These are phyloP conservation scores for Eutrema salsugineum DNA, from an alignment of 441 rosid species.

Conservation along the genomic window DNA sequence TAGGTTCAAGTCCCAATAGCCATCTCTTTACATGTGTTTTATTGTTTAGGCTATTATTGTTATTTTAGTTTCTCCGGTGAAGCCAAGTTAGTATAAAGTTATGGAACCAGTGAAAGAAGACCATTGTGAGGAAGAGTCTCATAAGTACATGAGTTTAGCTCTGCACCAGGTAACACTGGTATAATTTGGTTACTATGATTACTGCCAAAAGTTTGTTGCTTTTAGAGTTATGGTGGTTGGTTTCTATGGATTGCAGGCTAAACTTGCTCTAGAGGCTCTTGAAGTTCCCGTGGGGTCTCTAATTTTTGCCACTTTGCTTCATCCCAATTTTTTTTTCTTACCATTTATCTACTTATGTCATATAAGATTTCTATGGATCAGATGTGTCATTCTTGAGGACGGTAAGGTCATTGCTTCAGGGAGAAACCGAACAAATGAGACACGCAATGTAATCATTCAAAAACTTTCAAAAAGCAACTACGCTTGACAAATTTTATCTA, in stretches of 20 bases:
- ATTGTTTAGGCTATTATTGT: not conserved
- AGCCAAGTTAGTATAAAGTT: conserved; percentile 6
- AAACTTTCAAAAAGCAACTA: not conserved
- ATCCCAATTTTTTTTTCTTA: not conserved
- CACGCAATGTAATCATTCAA: conserved; percentile 59
- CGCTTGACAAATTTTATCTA: too few species aligned
- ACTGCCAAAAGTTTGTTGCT: not conserved
- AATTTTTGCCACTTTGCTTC: not conserved
- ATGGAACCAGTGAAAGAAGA: conserved; percentile 35
- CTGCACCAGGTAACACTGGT: conserved; percentile 45
- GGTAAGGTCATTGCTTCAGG: conserved; percentile 76
- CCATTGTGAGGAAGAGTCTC: conserved; percentile 20
- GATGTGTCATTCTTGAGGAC: conserved; percentile 72
- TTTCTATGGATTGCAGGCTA: conserved; percentile 43
- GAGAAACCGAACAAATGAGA: conserved; percentile 74
- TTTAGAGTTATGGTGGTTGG: not conserved
- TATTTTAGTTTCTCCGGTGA: not conserved
- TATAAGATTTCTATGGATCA: conserved; percentile 24
- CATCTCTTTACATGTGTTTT: not conserved
- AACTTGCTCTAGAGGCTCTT: conserved; percentile 64
- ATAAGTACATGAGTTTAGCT: conserved; percentile 55
- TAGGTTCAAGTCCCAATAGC: not conserved
- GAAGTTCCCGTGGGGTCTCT: conserved; percentile 84
- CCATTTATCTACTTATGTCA: not conserved
- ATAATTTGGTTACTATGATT: not conserved